Evolutionary conservation across 1,284 basidiomycete species (phyloP).

Genomic region (Ustilago hordei): DNA sequence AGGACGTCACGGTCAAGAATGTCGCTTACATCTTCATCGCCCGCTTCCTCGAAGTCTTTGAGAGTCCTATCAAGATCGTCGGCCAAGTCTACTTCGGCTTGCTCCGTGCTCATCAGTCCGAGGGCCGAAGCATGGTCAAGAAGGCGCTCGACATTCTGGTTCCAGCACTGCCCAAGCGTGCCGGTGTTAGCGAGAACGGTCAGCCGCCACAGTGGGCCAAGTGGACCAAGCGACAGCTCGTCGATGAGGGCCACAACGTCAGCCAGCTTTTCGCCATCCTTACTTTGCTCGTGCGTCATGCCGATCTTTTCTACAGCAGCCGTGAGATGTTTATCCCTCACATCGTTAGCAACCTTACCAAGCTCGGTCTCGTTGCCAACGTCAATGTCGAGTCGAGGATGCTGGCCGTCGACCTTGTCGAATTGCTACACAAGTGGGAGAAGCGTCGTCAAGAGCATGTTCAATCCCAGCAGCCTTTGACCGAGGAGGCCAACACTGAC

Average conservation of each 20-base stretch:
- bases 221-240: conserved; percentile 85
- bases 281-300: conserved; percentile 90
- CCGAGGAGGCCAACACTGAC: conserved; percentile 11
- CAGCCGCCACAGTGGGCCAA: conserved; percentile 88
- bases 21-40: conserved; percentile 92
- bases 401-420: conserved; percentile 71
- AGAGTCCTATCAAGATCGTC: conserved; percentile 92
- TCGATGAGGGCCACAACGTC: conserved; percentile 85
- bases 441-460: conserved; percentile 71
- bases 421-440: conserved; percentile 71
- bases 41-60: conserved; percentile 92
- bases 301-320: conserved; percentile 91
- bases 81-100: conserved; percentile 93
- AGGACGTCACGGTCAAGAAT: conserved; percentile 93
- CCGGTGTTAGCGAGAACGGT: conserved; percentile 63
- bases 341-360: conserved; percentile 89
- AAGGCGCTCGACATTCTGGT: conserved; percentile 93
- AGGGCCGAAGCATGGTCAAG: conserved; percentile 80
- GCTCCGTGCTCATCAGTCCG: conserved; percentile 83
- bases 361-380: conserved; percentile 82
- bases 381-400: conserved; percentile 81
- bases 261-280: conserved; percentile 89
- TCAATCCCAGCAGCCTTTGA: conserved; percentile 34
- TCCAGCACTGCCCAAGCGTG: conserved; percentile 79
- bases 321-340: conserved; percentile 95